These are phyloP conservation scores for Glycine soja DNA, from an alignment of 306 rosid species.

Conservation along the genomic window DNA sequence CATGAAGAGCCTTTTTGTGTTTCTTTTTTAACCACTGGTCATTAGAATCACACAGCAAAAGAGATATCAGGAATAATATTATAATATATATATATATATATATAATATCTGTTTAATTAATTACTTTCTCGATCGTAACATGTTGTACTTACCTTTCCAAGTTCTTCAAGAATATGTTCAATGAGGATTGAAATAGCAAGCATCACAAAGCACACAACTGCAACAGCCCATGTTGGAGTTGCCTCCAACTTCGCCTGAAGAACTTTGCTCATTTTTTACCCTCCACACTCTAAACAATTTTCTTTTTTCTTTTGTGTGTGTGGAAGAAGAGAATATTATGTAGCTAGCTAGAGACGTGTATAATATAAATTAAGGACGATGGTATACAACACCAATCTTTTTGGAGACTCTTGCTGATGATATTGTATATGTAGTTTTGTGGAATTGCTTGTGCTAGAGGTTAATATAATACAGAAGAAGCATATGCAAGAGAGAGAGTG, in stretches of 20 bases:
- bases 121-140: too few relatives aligned
- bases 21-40: conserved; percentile 58
- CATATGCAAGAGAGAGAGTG: background rate
- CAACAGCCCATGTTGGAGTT: conserved; percentile 86
- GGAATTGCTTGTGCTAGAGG: background rate
- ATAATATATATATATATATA: background rate
- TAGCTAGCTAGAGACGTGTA: background rate
- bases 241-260: conserved; percentile 56
- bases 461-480: background rate
- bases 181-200: conserved; percentile 66
- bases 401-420: background rate
- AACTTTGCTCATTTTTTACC: background rate
- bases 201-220: conserved; percentile 67
- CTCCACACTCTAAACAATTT: background rate
- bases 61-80: background rate
- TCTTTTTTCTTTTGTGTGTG: background rate
- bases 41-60: background rate
- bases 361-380: background rate
- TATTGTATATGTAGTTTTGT: background rate
- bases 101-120: too few relatives aligned
- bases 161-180: conserved; percentile 60
- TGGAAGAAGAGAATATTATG: background rate
- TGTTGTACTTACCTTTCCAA: conserved; percentile 51
- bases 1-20: conserved; percentile 66
- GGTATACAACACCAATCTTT: background rate